A percentile compares a stretch with the other conserved stretches of the same genome.
These are phyloP conservation scores for Phytophthora tentaculata DNA, from an alignment of 352 stramenopile species.

Conservation along the genomic window DNA sequence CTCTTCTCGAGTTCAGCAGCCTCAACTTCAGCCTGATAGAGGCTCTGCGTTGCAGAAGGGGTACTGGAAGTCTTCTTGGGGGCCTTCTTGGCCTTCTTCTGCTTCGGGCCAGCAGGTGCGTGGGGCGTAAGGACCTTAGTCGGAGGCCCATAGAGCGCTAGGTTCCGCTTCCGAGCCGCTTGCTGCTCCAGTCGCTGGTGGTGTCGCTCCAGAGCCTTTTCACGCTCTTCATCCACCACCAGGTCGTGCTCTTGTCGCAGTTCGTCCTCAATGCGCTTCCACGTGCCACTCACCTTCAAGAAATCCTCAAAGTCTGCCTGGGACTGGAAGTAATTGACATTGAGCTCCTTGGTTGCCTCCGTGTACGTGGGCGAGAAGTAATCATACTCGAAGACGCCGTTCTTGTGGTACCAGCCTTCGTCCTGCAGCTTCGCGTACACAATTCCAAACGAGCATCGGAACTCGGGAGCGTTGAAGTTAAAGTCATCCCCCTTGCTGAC, in stretches of 20 bases:
- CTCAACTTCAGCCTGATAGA: conserved; percentile 38
- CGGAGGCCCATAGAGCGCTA: conserved; percentile 21
- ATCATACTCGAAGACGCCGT: conserved; percentile 77
- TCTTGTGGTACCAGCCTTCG: conserved; percentile 63
- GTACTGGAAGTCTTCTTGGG: conserved; percentile 29
- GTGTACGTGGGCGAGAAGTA: conserved; percentile 81
- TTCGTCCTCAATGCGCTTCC: conserved; percentile 61
- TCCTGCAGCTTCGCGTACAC: conserved; percentile 69
- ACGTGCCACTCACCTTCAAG: conserved; percentile 63
- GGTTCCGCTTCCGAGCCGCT: conserved; percentile 32
- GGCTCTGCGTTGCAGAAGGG: conserved; percentile 15
- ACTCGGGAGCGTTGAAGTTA: conserved; percentile 61
- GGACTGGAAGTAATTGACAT: conserved; percentile 76
- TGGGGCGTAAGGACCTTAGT: background rate
- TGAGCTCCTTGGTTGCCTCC: conserved; percentile 52
- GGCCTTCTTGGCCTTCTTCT: conserved; percentile 34
- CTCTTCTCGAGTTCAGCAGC: conserved; percentile 20
- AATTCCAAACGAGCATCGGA: conserved; percentile 71
- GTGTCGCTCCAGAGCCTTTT: conserved; percentile 49
- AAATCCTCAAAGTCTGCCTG: conserved; percentile 61
- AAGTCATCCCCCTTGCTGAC: conserved; percentile 41
- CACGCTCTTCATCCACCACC: conserved; percentile 58
- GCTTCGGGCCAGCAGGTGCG: conserved; percentile 20
- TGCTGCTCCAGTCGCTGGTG: conserved; percentile 45
- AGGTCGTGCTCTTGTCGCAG: conserved; percentile 60